These are phyloP conservation scores for Arachis stenosperma DNA, from an alignment of 306 rosid species.

Conservation along the genomic window DNA sequence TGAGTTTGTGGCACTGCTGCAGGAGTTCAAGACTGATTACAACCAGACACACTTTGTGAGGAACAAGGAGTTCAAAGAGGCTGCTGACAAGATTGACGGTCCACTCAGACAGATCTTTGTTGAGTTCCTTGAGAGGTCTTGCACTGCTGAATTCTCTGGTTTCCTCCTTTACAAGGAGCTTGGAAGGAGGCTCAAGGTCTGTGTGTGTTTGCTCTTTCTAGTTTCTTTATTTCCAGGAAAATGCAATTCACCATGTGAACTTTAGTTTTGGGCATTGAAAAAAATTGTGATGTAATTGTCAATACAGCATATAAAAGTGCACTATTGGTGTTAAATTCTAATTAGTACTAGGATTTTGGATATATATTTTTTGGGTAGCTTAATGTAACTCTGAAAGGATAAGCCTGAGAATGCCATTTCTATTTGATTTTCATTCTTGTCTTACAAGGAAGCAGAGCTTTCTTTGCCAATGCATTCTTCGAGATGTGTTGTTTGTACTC, in stretches of 20 bases:
- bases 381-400: slow-evolving; percentile 9
- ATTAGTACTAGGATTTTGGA: slow-evolving; percentile 18
- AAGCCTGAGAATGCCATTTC: background rate
- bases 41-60: slow-evolving; percentile 97
- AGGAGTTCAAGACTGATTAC: slow-evolving; percentile 98
- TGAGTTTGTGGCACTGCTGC: slow-evolving; percentile 90
- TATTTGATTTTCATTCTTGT: slow-evolving; percentile 5
- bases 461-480: background rate
- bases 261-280: background rate
- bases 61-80: slow-evolving; percentile 97
- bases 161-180: slow-evolving; percentile 98
- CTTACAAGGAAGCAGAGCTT: background rate
- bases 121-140: slow-evolving; percentile 97
- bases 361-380: background rate
- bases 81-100: slow-evolving; percentile 87
- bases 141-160: slow-evolving; percentile 99
- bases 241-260: background rate
- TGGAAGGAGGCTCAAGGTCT: slow-evolving; percentile 95
- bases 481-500: no score
- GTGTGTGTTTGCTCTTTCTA: background rate
- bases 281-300: no score
- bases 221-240: background rate
- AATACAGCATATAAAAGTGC: no score
- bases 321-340: slow-evolving; percentile 1
- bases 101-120: slow-evolving; percentile 92